Evolutionary conservation across 768 basidiomycete species (phyloP).

Genomic region (Pleurotus cornucopiae): DNA sequence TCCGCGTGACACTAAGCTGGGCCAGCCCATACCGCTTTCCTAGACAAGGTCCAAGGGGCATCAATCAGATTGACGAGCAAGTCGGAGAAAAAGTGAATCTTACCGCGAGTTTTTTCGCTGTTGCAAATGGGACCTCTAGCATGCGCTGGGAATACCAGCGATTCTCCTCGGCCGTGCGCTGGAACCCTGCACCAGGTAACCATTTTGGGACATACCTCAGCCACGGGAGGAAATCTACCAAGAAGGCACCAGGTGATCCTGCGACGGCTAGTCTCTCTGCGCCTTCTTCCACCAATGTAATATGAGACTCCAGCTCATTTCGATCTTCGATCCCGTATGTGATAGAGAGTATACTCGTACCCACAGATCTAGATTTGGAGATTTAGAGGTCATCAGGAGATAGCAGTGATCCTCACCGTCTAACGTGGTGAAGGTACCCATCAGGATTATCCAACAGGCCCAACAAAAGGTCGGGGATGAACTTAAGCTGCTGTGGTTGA

Average conservation of each 20-base stretch:
- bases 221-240: slow-evolving; percentile 28
- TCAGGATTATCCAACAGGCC: slow-evolving; percentile 12
- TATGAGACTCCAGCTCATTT: background rate
- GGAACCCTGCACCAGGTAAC: slow-evolving; percentile 59
- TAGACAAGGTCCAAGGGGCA: slow-evolving; percentile 1
- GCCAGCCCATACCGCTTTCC: slow-evolving; percentile 11
- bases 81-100: background rate
- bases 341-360: background rate
- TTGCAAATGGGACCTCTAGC: slow-evolving; percentile 12
- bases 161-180: slow-evolving; percentile 37
- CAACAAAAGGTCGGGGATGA: slow-evolving; percentile 9
- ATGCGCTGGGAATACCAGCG: slow-evolving; percentile 16
- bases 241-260: slow-evolving; percentile 26
- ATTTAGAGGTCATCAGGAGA: background rate
- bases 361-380: background rate
- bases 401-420: background rate
- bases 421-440: slow-evolving; percentile 8
- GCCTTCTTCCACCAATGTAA: background rate
- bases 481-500: slow-evolving; percentile 11
- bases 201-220: slow-evolving; percentile 48
- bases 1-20: too few species aligned
- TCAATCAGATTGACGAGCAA: slow-evolving; percentile 8
- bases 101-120: slow-evolving; percentile 10
- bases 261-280: slow-evolving; percentile 22
- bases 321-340: background rate